Conservation (phyloP, 2,329 filamentous ascomycete genomes). For the Pestalotiopsis fici region DNA sequence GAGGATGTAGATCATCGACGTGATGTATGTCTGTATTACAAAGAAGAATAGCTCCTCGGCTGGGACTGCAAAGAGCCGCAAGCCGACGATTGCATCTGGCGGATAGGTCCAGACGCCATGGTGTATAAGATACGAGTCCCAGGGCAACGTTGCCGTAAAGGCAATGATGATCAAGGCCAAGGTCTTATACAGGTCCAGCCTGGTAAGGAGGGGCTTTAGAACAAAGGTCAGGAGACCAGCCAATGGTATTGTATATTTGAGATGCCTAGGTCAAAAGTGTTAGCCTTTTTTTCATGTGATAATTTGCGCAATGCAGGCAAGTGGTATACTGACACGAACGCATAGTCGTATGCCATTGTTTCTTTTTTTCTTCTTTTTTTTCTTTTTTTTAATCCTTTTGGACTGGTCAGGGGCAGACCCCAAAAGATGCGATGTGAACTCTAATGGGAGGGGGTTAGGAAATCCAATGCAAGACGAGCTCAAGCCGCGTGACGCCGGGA, state of each 20-base stretch:
- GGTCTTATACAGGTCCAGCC: constrained; percentile 64
- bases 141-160: constrained; percentile 69
- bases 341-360: constrained; percentile 62
- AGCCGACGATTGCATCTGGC: constrained; percentile 62
- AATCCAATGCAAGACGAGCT: background rate
- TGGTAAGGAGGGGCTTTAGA: constrained; percentile 62
- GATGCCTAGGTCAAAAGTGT: constrained; percentile 46
- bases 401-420: background rate
- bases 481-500: background rate
- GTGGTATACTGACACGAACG: constrained; percentile 55
- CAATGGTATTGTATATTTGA: constrained; percentile 68
- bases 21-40: constrained; percentile 74
- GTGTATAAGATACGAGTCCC: constrained; percentile 75
- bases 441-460: background rate
- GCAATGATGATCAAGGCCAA: constrained; percentile 62
- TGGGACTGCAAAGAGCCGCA: constrained; percentile 65
- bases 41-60: constrained; percentile 78
- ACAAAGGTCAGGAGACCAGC: constrained; percentile 60
- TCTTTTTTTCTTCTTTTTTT: background rate
- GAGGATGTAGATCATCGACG: constrained; percentile 67
- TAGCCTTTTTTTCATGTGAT: background rate
- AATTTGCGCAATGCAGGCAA: background rate
- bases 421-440: background rate
- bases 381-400: background rate
- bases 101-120: constrained; percentile 73